phyloP scores from a whole-genome alignment of 345 rosid species.

The Pelargonium nanum region DNA sequence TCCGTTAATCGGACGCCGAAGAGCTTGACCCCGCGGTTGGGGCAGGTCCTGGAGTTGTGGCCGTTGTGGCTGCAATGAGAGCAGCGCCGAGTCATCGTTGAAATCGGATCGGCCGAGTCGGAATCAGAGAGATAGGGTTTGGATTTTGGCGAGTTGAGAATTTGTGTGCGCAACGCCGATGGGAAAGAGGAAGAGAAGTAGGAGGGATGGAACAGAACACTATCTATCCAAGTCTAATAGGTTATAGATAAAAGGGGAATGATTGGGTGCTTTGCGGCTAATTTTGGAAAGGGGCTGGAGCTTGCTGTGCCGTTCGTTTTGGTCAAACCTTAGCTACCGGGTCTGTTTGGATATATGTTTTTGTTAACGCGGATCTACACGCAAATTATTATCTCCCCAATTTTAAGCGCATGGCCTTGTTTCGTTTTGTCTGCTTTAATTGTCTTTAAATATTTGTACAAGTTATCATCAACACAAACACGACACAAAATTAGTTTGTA shows the following conservation, averaged over 20 bases:
- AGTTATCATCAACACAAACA: too few species aligned
- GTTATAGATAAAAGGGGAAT: neutral
- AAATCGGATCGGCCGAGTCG: neutral
- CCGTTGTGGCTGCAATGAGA: conserved; percentile 99
- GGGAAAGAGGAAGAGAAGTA: neutral
- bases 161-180: neutral
- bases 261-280: neutral
- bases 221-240: neutral
- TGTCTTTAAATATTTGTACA: too few species aligned
- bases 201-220: neutral
- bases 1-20: conserved; percentile 94
- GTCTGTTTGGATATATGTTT: too few species aligned
- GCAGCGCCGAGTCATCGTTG: conserved; percentile 82
- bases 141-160: neutral
- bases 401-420: neutral
- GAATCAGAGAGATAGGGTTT: conserved; percentile 6
- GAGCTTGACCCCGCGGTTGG: conserved; percentile 86
- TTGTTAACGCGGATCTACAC: too few species aligned
- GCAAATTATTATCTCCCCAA: neutral
- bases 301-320: conserved; percentile 1
- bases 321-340: neutral
- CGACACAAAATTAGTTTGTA: too few species aligned
- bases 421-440: too few species aligned
- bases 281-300: neutral
- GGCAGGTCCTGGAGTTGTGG: conserved; percentile 95